Evolutionary conservation across 1,139 yeast species (phyloP).

Genomic region (Pichia norvegensis): DNA sequence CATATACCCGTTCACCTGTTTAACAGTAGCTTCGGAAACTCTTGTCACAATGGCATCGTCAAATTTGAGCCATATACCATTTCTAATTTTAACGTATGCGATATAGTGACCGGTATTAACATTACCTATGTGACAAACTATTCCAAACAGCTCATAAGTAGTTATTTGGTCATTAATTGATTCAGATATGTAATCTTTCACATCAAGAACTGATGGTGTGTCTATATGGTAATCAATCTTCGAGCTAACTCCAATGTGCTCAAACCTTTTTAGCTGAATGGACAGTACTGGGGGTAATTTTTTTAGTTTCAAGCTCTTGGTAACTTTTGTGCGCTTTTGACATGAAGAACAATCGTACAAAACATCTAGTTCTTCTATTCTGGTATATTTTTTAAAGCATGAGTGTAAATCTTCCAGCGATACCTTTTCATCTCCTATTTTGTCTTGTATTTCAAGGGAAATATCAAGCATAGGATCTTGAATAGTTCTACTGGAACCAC

Average conservation of each 20-base stretch:
- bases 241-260: slow-evolving; percentile 59
- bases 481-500: slow-evolving; percentile 58
- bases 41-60: slow-evolving; percentile 83
- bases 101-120: slow-evolving; percentile 94
- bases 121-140: slow-evolving; percentile 83
- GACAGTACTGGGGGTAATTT: slow-evolving; percentile 71
- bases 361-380: slow-evolving; percentile 66
- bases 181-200: slow-evolving; percentile 50
- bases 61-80: slow-evolving; percentile 79
- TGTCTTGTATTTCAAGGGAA: slow-evolving; percentile 59
- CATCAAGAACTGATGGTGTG: slow-evolving; percentile 65
- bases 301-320: slow-evolving; percentile 60
- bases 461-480: slow-evolving; percentile 88
- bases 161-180: slow-evolving; percentile 9
- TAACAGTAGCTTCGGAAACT: slow-evolving; percentile 57
- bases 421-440: slow-evolving; percentile 12
- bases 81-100: slow-evolving; percentile 62
- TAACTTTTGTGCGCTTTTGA: slow-evolving; percentile 52
- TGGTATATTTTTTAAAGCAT: slow-evolving; percentile 71
- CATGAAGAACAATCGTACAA: slow-evolving; percentile 67
- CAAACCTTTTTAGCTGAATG: slow-evolving; percentile 81
- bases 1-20: slow-evolving; percentile 66
- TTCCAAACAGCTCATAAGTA: slow-evolving; percentile 65
- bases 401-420: slow-evolving; percentile 36
- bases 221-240: slow-evolving; percentile 71